Conservation (phyloP, 352 stramenopile genomes). For the Globisporangium paddicum region DNA sequence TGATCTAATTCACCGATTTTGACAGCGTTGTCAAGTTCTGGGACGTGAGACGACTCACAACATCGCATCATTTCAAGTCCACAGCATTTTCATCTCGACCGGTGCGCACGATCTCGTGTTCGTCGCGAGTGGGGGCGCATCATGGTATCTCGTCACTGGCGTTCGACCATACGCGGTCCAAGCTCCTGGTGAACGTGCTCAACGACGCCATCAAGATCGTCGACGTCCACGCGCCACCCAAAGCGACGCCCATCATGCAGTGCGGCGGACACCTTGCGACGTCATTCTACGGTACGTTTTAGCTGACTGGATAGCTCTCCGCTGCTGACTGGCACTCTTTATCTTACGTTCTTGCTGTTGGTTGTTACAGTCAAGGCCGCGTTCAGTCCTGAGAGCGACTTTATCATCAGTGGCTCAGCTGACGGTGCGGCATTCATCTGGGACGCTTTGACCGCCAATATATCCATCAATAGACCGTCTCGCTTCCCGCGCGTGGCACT, state of each 20-base stretch:
- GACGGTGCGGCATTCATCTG: constrained; percentile 61
- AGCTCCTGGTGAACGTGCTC: constrained; percentile 58
- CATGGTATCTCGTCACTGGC: constrained; percentile 58
- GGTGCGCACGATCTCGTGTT: constrained; percentile 37
- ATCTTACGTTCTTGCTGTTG: background rate
- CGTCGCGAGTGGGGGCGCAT: constrained; percentile 22
- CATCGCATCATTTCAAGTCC: constrained; percentile 12
- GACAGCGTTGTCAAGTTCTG: constrained; percentile 58
- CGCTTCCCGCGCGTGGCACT: constrained; percentile 37
- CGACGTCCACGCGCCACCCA: constrained; percentile 20
- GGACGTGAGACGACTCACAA: constrained; percentile 44
- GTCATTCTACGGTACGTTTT: constrained; percentile 61
- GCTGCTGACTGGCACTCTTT: background rate
- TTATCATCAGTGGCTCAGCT: constrained; percentile 46
- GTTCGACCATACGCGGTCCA: constrained; percentile 23
- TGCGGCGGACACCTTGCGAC: constrained; percentile 44
- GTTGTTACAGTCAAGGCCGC: constrained; percentile 29
- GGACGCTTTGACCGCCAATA: constrained; percentile 22
- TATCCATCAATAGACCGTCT: background rate
- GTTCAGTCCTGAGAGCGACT: constrained; percentile 61
- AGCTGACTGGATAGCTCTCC: background rate
- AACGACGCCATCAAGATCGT: constrained; percentile 55
- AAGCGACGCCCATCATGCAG: constrained; percentile 23
- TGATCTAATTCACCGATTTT: too few species aligned
- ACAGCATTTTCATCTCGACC: constrained; percentile 18